phyloP scores from a whole-genome alignment of 2,329 filamentous ascomycete genomes.

The Rachicladosporium sp. region DNA sequence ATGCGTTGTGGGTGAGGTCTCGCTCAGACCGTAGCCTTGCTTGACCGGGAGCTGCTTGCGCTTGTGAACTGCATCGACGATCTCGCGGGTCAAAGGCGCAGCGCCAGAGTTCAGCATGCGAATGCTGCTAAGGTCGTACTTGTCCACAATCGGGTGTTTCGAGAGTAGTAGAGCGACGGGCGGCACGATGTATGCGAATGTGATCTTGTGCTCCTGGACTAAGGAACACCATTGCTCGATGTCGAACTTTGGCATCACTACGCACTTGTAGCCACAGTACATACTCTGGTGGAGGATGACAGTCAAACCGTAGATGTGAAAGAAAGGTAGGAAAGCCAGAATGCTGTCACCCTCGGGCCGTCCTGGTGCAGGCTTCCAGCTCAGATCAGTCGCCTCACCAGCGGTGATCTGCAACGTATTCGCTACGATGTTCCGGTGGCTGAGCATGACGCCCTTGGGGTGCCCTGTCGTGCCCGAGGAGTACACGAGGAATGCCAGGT shows the following conservation, averaged over 20 bases:
- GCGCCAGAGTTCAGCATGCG: constrained; percentile 81
- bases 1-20: constrained; percentile 71
- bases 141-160: constrained; percentile 64
- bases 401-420: constrained; percentile 43
- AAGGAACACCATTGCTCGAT: constrained; percentile 64
- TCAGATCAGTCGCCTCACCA: constrained; percentile 40
- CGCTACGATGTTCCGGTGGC: constrained; percentile 68
- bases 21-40: constrained; percentile 83
- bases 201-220: constrained; percentile 63
- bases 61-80: constrained; percentile 63
- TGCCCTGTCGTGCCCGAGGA: constrained; percentile 81
- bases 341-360: constrained; percentile 55
- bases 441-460: constrained; percentile 83
- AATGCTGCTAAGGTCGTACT: constrained; percentile 68
- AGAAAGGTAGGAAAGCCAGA: constrained; percentile 74
- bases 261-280: constrained; percentile 51
- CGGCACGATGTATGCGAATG: constrained; percentile 70
- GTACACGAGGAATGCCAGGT: constrained; percentile 77
- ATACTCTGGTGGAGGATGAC: constrained; percentile 58
- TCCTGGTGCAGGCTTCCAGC: constrained; percentile 27
- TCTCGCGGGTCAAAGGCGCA: constrained; percentile 68
- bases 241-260: constrained; percentile 72
- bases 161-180: constrained; percentile 70
- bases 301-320: constrained; percentile 77
- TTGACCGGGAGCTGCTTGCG: constrained; percentile 71